Conservation (phyloP, 805 yeast genomes). For the Kodamaea lidongshanica region DNA sequence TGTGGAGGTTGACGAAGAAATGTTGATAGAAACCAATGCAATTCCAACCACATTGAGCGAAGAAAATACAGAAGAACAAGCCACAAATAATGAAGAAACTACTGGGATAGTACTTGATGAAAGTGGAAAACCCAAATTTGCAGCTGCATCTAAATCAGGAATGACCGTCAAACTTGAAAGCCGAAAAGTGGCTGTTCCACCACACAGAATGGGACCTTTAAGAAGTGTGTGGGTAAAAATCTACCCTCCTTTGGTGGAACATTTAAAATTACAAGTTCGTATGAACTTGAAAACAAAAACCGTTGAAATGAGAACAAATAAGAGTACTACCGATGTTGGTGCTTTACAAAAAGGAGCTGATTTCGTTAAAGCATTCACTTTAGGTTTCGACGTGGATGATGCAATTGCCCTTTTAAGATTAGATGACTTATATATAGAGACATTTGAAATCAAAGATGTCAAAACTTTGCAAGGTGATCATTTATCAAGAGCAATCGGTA, state of each 20-base stretch:
- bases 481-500: slow-evolving; percentile 96
- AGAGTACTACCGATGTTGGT: slow-evolving; percentile 80
- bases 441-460: slow-evolving; percentile 95
- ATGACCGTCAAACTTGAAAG: slow-evolving; percentile 73
- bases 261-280: slow-evolving; percentile 88
- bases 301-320: slow-evolving; percentile 80
- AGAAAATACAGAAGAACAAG: slow-evolving; percentile 5
- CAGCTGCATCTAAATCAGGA: slow-evolving; percentile 58
- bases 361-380: slow-evolving; percentile 88
- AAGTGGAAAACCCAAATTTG: slow-evolving; percentile 81
- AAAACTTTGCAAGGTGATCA: slow-evolving; percentile 95
- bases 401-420: slow-evolving; percentile 89
- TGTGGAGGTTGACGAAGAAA: slow-evolving; percentile 43
- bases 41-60: slow-evolving; percentile 25
- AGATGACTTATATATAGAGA: slow-evolving; percentile 94
- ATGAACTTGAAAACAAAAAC: slow-evolving; percentile 87
- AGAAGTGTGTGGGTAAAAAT: slow-evolving; percentile 88
- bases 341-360: slow-evolving; percentile 98
- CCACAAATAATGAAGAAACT: slow-evolving; percentile 10
- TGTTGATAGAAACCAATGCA: slow-evolving; percentile 40
- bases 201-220: slow-evolving; percentile 94
- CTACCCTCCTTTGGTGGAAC: slow-evolving; percentile 93
- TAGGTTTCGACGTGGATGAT: slow-evolving; percentile 96
- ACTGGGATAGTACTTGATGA: slow-evolving; percentile 63
- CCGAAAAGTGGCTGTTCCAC: slow-evolving; percentile 90